Base-by-base conservation (phyloP, 768 basidiomycete genomes). In the Holtermanniella nyarrowii region DNA sequence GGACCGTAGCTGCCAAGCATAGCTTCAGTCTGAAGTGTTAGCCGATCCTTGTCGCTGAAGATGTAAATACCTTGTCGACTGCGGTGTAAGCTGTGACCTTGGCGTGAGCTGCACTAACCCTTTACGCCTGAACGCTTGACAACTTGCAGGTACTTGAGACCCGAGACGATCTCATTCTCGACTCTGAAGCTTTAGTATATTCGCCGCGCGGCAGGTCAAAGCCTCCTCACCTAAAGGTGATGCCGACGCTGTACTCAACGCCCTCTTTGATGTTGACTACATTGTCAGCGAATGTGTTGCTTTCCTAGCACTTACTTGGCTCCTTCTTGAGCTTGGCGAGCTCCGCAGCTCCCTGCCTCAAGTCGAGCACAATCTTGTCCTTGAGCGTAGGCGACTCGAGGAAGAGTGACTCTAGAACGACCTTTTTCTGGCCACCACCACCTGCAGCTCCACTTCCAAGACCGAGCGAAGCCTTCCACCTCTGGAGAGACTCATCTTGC, bases 1-100 rank as follows among this genome's bases (percentile, higher is more conserved):
- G 88, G 86, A 2, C 87, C 85, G 69, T 89, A 95, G 2, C 88
- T 90, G 16, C 93, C 93, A 20, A 96, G 78, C 93, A 97, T 96
- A 61, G 60, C 64, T 26, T 62, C 62, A 3, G 56, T 61, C 53
- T 37, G 16, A 37, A 7, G 31, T 37, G 10, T 46, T 5, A 46
- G 45, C 25, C 4, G 23, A 5, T 25, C 18, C 4, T 16, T 16
- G 16, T 14, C 14, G 26, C 23, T 26, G 26, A 11, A 16, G 14
- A 26, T 46, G 11, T 4, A 2, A 20, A n/a, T 62, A 87, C 69
- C 71, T 85, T 93, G 73, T 93, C 93, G 62, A 93, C 90, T 90
- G 64, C 11, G 23, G 5, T 26, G 31, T 26, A 18, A 50, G 42
- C 25, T 24, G 31, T 48, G 26, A 43, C 18, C 39, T 46, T 14